A percentile compares a stretch with the other conserved stretches of the same genome.
These are phyloP conservation scores for Mycena citricolor DNA, from an alignment of 1,284 basidiomycete species.

Conservation along the genomic window DNA sequence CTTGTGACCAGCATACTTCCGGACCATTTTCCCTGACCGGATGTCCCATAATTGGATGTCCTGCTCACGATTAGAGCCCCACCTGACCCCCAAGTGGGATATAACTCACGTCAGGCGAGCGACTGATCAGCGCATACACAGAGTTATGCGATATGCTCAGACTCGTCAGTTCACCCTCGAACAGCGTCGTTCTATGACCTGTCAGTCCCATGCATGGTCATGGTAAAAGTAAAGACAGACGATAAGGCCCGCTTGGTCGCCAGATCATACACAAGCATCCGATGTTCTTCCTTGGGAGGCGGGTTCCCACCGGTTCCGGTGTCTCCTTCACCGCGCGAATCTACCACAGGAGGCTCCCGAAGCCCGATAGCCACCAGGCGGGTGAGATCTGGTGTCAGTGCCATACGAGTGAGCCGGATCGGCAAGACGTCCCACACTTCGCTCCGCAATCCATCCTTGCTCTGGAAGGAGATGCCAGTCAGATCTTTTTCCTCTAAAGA, in stretches of 20 bases:
- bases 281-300: slow-evolving; percentile 50
- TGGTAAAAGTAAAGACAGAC: slow-evolving; percentile 50
- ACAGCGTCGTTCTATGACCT: slow-evolving; percentile 54
- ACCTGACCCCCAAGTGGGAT: slow-evolving; percentile 10
- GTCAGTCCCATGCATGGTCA: slow-evolving; percentile 45
- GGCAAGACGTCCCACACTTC: slow-evolving; percentile 72
- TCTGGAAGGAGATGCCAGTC: too few species aligned
- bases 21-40: slow-evolving; percentile 62
- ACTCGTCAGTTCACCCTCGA: slow-evolving; percentile 83
- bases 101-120: slow-evolving; percentile 75
- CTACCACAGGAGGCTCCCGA: slow-evolving; percentile 38
- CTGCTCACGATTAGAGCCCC: slow-evolving; percentile 41
- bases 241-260: slow-evolving; percentile 59
- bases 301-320: slow-evolving; percentile 37
- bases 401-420: slow-evolving; percentile 88
- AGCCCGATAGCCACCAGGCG: slow-evolving; percentile 84
- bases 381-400: slow-evolving; percentile 82
- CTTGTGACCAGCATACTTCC: slow-evolving; percentile 80
- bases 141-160: slow-evolving; percentile 89
- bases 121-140: slow-evolving; percentile 83
- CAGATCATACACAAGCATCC: slow-evolving; percentile 77
- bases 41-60: slow-evolving; percentile 91
- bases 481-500: slow-evolving; percentile 2
- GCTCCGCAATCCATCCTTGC: slow-evolving; percentile 67
- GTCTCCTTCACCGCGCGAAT: slow-evolving; percentile 36